Percentiles rank a stretch among this genome's conserved stretches.
Conservation (phyloP, 1,139 yeast genomes). For the Eremothecium cymbalariae region DNA sequence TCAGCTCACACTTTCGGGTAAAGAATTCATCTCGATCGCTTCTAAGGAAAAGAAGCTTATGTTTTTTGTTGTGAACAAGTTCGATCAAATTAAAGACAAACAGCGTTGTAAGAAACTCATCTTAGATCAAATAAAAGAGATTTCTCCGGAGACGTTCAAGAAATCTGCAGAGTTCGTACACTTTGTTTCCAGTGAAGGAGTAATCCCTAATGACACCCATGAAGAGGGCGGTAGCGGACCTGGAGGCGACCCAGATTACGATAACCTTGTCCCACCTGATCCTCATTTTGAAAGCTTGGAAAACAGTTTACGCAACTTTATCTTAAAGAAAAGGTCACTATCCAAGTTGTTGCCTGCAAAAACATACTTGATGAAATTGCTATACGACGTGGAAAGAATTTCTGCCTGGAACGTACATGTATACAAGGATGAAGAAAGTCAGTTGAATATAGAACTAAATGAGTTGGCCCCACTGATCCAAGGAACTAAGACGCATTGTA, state of each 20-base stretch:
- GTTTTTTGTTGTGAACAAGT: constrained; percentile 88
- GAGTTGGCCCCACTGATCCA: constrained; percentile 60
- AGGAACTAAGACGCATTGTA: constrained; percentile 44
- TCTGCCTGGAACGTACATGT: constrained; percentile 53
- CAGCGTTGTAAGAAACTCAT: constrained; percentile 69
- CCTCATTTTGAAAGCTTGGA: constrained; percentile 82
- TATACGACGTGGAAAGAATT: constrained; percentile 55
- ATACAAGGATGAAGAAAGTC: constrained; percentile 42
- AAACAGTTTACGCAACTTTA: constrained; percentile 74
- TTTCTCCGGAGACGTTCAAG: constrained; percentile 88
- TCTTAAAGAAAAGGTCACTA: constrained; percentile 78
- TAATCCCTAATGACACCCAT: no score
- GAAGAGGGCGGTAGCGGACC: constrained; percentile 33
- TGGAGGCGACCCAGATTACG: constrained; percentile 28
- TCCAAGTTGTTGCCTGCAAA: constrained; percentile 92
- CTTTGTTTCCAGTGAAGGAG: constrained; percentile 64
- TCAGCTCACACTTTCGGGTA: constrained; percentile 88
- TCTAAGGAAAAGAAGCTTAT: constrained; percentile 87
- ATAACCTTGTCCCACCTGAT: constrained; percentile 21
- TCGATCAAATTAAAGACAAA: constrained; percentile 76
- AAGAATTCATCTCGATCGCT: constrained; percentile 85
- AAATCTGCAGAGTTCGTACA: constrained; percentile 89
- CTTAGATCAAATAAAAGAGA: constrained; percentile 73
- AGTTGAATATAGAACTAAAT: constrained; percentile 42
- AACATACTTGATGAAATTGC: constrained; percentile 63